A percentile compares a stretch with the other conserved stretches of the same genome.
Evolutionary conservation across 805 yeast species (phyloP).

Genomic region (Starmera quercuum): DNA sequence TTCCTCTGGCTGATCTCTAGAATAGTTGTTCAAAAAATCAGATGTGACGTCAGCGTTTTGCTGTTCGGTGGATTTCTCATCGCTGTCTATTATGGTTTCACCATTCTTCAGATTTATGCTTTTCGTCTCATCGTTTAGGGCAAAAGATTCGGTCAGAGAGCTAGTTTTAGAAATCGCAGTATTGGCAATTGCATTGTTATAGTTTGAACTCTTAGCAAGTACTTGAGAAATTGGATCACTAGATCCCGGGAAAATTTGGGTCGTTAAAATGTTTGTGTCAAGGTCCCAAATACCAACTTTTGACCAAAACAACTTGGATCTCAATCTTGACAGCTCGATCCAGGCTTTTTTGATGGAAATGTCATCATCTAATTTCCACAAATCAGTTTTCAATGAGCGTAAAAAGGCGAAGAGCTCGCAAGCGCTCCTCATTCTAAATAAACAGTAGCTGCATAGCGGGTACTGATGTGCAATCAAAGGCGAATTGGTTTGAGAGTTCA

Average conservation of each 20-base stretch:
- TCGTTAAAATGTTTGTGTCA: slow-evolving; percentile 24
- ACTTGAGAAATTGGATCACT: slow-evolving; percentile 6
- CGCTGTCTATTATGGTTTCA: background rate
- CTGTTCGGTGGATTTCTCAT: background rate
- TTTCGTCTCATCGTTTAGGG: background rate
- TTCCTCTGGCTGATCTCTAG: background rate
- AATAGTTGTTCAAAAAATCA: background rate
- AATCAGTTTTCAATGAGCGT: slow-evolving; percentile 47
- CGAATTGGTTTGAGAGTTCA: slow-evolving; percentile 2
- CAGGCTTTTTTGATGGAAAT: slow-evolving; percentile 45
- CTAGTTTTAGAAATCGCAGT: background rate
- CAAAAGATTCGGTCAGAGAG: background rate
- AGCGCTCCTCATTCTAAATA: slow-evolving; percentile 67
- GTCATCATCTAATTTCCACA: slow-evolving; percentile 50
- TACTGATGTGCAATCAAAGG: slow-evolving; percentile 35
- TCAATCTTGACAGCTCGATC: slow-evolving; percentile 53
- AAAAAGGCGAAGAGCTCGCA: slow-evolving; percentile 80
- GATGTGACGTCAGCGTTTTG: background rate
- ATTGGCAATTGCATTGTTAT: background rate
- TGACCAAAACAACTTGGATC: slow-evolving; percentile 77
- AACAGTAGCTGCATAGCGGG: slow-evolving; percentile 77
- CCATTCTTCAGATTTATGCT: background rate
- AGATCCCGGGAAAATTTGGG: slow-evolving; percentile 22
- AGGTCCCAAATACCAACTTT: slow-evolving; percentile 73
- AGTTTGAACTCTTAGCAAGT: background rate